phyloP scores from a whole-genome alignment of 179 eudicot species.

The Dionaea muscipula region DNA sequence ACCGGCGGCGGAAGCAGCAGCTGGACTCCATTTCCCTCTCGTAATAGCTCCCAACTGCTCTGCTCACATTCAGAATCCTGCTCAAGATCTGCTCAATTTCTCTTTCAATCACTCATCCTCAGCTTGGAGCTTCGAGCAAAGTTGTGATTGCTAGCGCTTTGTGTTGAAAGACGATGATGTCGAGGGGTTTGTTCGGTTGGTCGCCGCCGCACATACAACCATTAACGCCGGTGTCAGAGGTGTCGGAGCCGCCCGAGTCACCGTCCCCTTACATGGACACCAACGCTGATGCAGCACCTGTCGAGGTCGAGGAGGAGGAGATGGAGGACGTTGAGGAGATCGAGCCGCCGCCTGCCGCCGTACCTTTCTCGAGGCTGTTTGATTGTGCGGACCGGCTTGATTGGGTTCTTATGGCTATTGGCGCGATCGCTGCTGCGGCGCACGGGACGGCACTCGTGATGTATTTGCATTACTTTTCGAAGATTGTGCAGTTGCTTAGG shows the following conservation, averaged over 20 bases:
- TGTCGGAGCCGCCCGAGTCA: constrained; percentile 97
- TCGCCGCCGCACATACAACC: constrained; percentile 98
- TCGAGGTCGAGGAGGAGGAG: constrained; percentile 38
- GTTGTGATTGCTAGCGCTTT: constrained; percentile 10
- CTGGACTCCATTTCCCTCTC: too few species aligned
- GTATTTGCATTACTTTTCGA: constrained; percentile 82
- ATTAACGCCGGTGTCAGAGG: constrained; percentile 95
- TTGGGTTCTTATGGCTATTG: constrained; percentile 73
- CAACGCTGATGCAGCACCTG: constrained; percentile 28
- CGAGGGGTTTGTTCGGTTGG: constrained; percentile 94
- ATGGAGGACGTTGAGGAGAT: constrained; percentile 70
- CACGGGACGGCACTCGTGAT: constrained; percentile 88
- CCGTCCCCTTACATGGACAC: constrained; percentile 79
- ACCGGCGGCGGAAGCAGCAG: too few species aligned
- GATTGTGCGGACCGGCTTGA: constrained; percentile 79
- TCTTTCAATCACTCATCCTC: neutral
- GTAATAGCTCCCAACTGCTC: neutral
- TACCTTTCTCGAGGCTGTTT: constrained; percentile 71
- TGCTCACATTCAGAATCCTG: neutral
- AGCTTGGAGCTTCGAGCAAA: constrained; percentile 1
- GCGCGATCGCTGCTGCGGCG: constrained; percentile 87
- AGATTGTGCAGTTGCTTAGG: constrained; percentile 45
- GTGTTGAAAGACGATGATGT: constrained; percentile 38
- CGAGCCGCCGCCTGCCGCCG: constrained; percentile 94
- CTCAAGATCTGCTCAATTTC: constrained; percentile 8